These are phyloP conservation scores for Penicillium verhagenii DNA, from an alignment of 495 filamentous ascomycete species.

Conservation along the genomic window DNA sequence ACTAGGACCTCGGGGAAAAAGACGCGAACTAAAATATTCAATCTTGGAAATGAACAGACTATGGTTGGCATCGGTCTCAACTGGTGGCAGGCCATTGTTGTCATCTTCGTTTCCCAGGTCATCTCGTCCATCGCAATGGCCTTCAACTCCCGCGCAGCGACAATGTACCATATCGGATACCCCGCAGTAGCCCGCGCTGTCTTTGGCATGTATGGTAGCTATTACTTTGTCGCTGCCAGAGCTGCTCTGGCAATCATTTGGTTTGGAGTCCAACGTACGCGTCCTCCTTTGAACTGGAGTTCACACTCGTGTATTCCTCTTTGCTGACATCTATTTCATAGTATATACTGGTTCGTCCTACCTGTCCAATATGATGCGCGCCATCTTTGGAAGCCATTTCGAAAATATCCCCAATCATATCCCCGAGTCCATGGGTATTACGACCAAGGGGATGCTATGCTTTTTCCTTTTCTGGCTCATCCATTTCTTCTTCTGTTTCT, in stretches of 20 bases:
- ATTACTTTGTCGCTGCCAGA: background rate
- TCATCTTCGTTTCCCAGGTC: background rate
- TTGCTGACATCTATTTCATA: background rate
- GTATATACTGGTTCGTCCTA: background rate
- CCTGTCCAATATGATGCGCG: background rate
- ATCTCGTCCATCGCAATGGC: slow-evolving; percentile 1
- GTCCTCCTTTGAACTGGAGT: background rate
- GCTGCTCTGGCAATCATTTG: background rate
- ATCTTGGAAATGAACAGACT: background rate
- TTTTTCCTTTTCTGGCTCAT: slow-evolving; percentile 5
- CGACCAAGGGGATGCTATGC: background rate
- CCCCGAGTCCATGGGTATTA: background rate
- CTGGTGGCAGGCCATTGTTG: slow-evolving; percentile 1
- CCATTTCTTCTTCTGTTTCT: background rate
- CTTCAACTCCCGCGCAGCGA: background rate
- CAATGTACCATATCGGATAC: background rate
- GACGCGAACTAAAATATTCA: too few species aligned
- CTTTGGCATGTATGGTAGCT: background rate
- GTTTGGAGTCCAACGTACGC: background rate
- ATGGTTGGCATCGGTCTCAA: slow-evolving; percentile 3
- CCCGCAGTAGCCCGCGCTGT: background rate
- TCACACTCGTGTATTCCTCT: background rate
- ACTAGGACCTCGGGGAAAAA: too few species aligned
- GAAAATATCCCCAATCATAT: background rate
- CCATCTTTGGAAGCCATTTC: background rate